Conservation (phyloP, 1,139 yeast genomes). For the Geotrichum bryndzae region DNA sequence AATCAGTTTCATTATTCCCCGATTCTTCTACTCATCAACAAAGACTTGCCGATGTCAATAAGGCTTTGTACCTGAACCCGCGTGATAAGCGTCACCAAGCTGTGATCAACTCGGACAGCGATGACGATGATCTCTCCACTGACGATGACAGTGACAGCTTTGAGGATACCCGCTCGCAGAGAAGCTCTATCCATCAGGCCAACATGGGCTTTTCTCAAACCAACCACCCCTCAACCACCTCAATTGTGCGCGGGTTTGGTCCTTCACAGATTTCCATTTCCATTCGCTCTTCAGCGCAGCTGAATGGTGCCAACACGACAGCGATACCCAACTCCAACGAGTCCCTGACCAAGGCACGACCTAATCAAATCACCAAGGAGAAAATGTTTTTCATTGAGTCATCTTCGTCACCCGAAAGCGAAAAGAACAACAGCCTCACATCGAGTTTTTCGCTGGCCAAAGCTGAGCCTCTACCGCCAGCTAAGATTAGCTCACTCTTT, state of each 20-base stretch:
- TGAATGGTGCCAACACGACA: background rate
- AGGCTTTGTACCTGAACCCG: slow-evolving; percentile 1
- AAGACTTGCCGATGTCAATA: background rate
- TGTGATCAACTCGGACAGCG: background rate
- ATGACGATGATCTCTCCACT: slow-evolving; percentile 30
- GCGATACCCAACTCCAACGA: background rate
- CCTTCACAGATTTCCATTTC: slow-evolving; percentile 37
- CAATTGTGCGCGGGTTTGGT: slow-evolving; percentile 44
- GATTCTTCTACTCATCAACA: background rate
- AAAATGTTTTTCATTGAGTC: slow-evolving; percentile 64
- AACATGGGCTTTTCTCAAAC: background rate
- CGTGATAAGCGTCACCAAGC: slow-evolving; percentile 8
- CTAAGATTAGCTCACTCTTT: background rate
- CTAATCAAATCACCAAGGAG: slow-evolving; percentile 32
- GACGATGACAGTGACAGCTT: slow-evolving; percentile 51
- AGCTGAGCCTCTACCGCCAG: background rate
- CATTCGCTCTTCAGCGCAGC: slow-evolving; percentile 15
- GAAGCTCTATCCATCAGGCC: too few species aligned
- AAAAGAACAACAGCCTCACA: slow-evolving; percentile 16
- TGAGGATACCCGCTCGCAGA: background rate
- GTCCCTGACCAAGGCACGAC: slow-evolving; percentile 24
- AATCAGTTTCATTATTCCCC: background rate
- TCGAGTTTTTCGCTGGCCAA: slow-evolving; percentile 7
- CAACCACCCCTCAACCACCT: slow-evolving; percentile 27
- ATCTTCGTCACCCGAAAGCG: slow-evolving; percentile 47